Base-by-base conservation (phyloP, 2,329 filamentous ascomycete genomes). In the Phyllosticta citriasiana region DNA sequence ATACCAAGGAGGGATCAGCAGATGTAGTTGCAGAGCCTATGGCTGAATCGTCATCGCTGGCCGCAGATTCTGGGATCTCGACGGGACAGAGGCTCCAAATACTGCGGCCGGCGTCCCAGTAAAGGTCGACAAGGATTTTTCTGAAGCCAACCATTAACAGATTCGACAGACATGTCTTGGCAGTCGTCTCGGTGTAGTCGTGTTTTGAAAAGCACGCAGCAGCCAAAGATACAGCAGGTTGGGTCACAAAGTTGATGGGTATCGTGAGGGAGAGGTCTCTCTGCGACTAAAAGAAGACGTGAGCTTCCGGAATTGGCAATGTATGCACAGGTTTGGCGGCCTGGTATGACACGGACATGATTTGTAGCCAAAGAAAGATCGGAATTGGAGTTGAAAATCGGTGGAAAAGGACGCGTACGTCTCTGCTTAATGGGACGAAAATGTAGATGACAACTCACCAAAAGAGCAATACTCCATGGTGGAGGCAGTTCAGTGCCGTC, bases 81-180 rank as follows among this genome's bases (percentile, higher is more conserved):
- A 82, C 82, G 0, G 85, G 85, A 68, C 85, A 88, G 19, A 88
- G 77, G 57, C 77, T 82, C 83, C 85, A 88, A 51, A 76, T 68
- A 33, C 71, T 72, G 27, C 79, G 76, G 30, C 72, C 76, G 25
- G 77, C 67, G 64, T 87, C 84, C 85, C 85, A 88, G 67, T 85
- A 88, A 12, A 86, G 66, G 69, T 88, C 85, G 27, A 86, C 71
- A 53, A 81, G 72, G 54, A 87, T 77, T 53, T 81, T 77, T 50
- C 79, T 77, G 66, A 84, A 86, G 4, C 83, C 83, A n/a, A 80
- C 72, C 0, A 80, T 79, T 27, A 88, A 73, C 1, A 88, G 75
- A 69, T 87, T 86, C 4, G 84, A 86, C 40, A 88, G 73, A 71
- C 85, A 88, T 69, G 75, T 78, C 47, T 75, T 74, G 16, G 79